phyloP scores from a whole-genome alignment of 2,329 filamentous ascomycete genomes.

The Ceratocystis destructans region DNA sequence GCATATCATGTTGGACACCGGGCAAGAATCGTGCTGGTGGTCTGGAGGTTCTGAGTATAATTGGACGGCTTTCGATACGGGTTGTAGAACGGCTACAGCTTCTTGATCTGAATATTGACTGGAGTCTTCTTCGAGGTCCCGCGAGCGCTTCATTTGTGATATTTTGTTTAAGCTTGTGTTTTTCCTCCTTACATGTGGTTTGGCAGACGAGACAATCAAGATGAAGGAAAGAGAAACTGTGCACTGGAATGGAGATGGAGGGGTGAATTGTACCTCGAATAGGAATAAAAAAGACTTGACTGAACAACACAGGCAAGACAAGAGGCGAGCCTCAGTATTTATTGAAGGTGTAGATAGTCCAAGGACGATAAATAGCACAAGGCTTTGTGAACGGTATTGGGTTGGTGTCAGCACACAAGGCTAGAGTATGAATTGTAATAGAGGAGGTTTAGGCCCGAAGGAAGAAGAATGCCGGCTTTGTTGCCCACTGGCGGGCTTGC shows the following conservation, averaged over 20 bases:
- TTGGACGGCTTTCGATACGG: constrained; percentile 42
- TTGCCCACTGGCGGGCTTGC: constrained; percentile 3
- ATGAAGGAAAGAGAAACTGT: not conserved
- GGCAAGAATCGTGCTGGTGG: constrained; percentile 26
- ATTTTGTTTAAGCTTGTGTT: constrained; percentile 21
- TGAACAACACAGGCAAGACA: no score
- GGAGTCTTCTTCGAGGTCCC: constrained; percentile 37
- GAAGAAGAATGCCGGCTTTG: constrained; percentile 1
- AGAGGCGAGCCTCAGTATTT: not conserved
- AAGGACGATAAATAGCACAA: not conserved
- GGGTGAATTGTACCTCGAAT: constrained; percentile 16
- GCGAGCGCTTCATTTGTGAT: constrained; percentile 46
- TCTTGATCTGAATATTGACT: constrained; percentile 7
- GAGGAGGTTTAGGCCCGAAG: not conserved
- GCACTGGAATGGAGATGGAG: not conserved
- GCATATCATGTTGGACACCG: constrained; percentile 54
- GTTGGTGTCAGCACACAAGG: not conserved
- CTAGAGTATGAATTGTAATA: no score
- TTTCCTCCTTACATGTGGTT: constrained; percentile 5
- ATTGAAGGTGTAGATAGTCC: not conserved
- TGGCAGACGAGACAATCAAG: not conserved
- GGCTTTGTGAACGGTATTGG: not conserved
- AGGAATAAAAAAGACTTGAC: not conserved
- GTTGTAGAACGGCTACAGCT: constrained; percentile 3
- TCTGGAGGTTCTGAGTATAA: constrained; percentile 35